Percentiles rank a stretch among this genome's conserved stretches.
Evolutionary conservation across 148 eudicot species (phyloP).

Genomic region (Selenicereus undatus): DNA sequence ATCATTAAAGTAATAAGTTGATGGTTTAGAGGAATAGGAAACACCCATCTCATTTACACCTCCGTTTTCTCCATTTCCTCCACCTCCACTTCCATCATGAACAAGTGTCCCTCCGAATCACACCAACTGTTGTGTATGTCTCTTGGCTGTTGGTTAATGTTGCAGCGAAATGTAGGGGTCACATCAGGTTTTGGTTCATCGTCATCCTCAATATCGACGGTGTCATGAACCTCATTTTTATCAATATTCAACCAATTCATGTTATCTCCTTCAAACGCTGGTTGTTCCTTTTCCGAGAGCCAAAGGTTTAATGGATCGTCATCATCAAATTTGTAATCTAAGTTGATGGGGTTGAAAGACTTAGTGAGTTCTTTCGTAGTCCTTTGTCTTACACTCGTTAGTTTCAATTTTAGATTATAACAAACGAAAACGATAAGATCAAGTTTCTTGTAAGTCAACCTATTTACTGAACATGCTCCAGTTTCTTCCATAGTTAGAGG

Average conservation of each 20-base stretch:
- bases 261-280: no score
- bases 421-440: not conserved
- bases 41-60: not conserved
- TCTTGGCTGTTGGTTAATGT: not conserved
- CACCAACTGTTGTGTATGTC: no score
- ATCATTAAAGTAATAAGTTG: not conserved
- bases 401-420: constrained; percentile 11
- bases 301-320: not conserved
- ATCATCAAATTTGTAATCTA: not conserved
- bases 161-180: not conserved
- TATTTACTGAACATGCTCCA: constrained; percentile 24
- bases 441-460: constrained; percentile 8
- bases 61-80: not conserved
- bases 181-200: not conserved
- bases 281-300: no score
- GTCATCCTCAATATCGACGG: not conserved
- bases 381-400: not conserved
- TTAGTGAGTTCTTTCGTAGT: not conserved
- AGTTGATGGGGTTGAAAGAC: constrained; percentile 8
- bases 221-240: no score
- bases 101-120: no score
- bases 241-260: no score
- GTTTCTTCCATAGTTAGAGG: constrained; percentile 18
- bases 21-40: not conserved
- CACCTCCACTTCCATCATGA: no score